Percentiles rank a stretch among this genome's conserved stretches.
Evolutionary conservation across 192 early-diverging fungal genomes (phyloP).

Genomic region (Dimargaris cristalligena): DNA sequence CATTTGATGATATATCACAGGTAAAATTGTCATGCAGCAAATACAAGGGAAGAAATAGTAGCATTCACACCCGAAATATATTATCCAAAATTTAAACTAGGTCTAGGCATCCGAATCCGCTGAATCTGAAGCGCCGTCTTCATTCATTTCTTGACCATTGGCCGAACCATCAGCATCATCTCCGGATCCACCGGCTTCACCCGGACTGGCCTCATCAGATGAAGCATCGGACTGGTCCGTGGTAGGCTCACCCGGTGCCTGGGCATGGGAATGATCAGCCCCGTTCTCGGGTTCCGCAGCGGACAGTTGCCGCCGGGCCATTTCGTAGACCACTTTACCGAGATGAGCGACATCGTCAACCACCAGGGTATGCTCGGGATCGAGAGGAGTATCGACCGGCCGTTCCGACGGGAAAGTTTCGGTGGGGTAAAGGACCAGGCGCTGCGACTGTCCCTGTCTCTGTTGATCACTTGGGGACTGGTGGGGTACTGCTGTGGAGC

Average conservation of each 20-base stretch:
- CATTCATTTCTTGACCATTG: slow-evolving; percentile 14
- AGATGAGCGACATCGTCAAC: slow-evolving; percentile 20
- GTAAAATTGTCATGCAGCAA: no score
- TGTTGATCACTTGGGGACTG: no score
- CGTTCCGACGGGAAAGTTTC: slow-evolving; percentile 26
- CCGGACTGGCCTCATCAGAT: not conserved
- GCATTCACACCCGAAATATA: no score
- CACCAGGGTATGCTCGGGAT: slow-evolving; percentile 4
- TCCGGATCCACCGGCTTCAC: slow-evolving; percentile 13
- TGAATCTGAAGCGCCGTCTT: no score
- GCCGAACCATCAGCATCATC: slow-evolving; percentile 13
- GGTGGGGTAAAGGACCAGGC: slow-evolving; percentile 34
- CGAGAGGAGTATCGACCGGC: slow-evolving; percentile 14
- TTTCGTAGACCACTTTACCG: slow-evolving; percentile 17
- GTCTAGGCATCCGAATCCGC: no score
- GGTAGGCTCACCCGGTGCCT: not conserved
- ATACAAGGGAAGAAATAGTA: no score
- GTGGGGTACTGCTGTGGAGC: no score
- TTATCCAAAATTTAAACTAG: no score
- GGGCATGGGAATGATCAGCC: not conserved
- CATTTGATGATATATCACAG: no score
- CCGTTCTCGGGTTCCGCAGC: slow-evolving; percentile 16
- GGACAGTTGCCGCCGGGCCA: slow-evolving; percentile 3
- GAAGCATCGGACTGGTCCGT: not conserved
- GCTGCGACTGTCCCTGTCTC: no score